Evolutionary conservation across 257 asterid genomes (phyloP).

Genomic region (Solanum lycopersicoides): DNA sequence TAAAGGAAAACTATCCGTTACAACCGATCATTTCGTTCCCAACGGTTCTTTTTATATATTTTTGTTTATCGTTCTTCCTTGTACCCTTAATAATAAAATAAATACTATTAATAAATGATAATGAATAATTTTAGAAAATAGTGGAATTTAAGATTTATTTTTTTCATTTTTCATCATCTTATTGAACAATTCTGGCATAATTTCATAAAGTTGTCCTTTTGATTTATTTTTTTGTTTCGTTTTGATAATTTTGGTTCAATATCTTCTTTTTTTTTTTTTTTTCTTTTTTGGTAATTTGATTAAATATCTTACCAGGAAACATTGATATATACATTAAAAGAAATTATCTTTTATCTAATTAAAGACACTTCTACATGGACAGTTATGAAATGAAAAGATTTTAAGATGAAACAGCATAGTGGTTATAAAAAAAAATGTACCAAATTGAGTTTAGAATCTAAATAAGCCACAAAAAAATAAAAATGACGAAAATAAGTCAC

Average conservation of each 20-base stretch:
- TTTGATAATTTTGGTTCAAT: no score
- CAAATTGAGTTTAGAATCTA: no score
- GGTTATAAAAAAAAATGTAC: no score
- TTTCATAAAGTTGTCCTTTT: neutral
- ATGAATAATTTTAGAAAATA: no score
- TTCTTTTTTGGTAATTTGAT: no score
- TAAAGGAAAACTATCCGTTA: conserved; percentile 58
- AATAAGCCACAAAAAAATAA: no score
- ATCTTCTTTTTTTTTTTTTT: no score
- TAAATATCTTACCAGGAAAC: neutral
- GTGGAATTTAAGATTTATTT: neutral
- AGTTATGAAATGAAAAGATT: neutral
- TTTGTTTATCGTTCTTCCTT: neutral
- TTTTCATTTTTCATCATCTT: neutral
- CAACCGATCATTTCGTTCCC: conserved; percentile 13
- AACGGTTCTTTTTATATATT: conserved; percentile 35
- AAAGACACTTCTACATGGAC: neutral
- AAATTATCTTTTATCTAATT: neutral
- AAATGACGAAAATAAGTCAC: no score
- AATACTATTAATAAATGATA: neutral
- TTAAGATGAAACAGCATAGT: no score
- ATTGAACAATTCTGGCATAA: neutral
- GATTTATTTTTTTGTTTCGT: neutral
- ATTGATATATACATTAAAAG: neutral
- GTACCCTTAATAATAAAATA: neutral